Evolutionary conservation across 768 basidiomycete genomes (phyloP).

Genomic region (Collybia sordida): DNA sequence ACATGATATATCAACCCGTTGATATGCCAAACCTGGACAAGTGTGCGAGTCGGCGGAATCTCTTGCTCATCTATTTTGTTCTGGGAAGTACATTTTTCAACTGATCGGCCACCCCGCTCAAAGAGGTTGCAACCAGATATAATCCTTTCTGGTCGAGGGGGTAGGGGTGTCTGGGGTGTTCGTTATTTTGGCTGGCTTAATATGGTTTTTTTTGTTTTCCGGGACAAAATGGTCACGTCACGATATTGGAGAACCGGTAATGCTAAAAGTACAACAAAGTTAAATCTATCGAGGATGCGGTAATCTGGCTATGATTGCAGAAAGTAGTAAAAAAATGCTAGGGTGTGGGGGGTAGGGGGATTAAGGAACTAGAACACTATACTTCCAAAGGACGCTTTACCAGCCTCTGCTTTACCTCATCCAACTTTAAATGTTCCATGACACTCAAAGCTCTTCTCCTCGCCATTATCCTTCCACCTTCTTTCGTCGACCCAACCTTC

Average conservation of each 20-base stretch:
- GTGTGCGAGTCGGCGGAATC: no score
- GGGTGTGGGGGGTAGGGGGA: not conserved
- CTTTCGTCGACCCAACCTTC: slow-evolving; percentile 5
- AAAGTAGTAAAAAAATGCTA: no score
- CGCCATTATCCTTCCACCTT: not conserved
- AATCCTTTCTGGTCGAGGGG: slow-evolving; percentile 6
- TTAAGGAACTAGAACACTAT: not conserved
- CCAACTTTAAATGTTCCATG: slow-evolving; percentile 7
- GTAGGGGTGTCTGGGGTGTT: slow-evolving; percentile 17
- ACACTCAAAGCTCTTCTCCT: slow-evolving; percentile 18
- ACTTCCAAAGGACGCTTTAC: slow-evolving; percentile 15
- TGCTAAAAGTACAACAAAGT: no score
- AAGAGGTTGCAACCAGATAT: not conserved
- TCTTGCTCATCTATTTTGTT: not conserved
- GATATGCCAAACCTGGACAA: no score
- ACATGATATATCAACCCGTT: no score
- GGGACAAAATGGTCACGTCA: not conserved
- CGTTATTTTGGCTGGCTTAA: not conserved
- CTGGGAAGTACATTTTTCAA: slow-evolving; percentile 1
- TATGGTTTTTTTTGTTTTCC: slow-evolving; percentile 1
- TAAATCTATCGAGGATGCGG: no score
- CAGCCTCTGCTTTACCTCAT: slow-evolving; percentile 3
- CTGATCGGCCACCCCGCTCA: slow-evolving; percentile 1
- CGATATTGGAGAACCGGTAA: no score
- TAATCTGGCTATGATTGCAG: no score